A percentile compares a stretch with the other conserved stretches of the same genome.
These are phyloP conservation scores for Colletotrichum lindemuthianum DNA, from an alignment of 2,329 filamentous ascomycete genomes.

Conservation along the genomic window DNA sequence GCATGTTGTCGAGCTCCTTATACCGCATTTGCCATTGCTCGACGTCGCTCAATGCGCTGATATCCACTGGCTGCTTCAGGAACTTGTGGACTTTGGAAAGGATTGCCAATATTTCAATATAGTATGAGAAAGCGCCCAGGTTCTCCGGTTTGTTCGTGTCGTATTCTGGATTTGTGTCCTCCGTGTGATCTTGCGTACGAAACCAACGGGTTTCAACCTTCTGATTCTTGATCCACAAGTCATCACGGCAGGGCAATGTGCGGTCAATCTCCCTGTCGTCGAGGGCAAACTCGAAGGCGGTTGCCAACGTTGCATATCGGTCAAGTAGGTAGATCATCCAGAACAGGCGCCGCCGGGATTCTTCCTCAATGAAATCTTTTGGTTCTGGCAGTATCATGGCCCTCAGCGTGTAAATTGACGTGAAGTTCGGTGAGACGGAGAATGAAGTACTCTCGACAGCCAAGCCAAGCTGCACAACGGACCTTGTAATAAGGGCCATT, in stretches of 20 bases:
- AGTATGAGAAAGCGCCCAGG: slow-evolving; percentile 87
- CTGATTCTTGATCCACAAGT: slow-evolving; percentile 85
- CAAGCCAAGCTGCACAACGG: slow-evolving; percentile 87
- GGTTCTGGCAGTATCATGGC: slow-evolving; percentile 87
- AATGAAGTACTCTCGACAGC: slow-evolving; percentile 85
- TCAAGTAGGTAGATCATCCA: slow-evolving; percentile 96
- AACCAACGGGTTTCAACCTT: slow-evolving; percentile 89
- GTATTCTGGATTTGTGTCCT: slow-evolving; percentile 64
- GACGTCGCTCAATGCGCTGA: slow-evolving; percentile 83
- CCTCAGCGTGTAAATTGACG: slow-evolving; percentile 88
- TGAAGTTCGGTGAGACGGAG: slow-evolving; percentile 79
- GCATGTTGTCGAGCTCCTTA: slow-evolving; percentile 81
- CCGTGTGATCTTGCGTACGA: slow-evolving; percentile 58
- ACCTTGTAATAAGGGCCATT: slow-evolving; percentile 86
- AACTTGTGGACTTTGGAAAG: slow-evolving; percentile 90
- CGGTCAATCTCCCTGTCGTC: slow-evolving; percentile 92
- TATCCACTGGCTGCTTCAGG: slow-evolving; percentile 88
- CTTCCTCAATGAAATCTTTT: slow-evolving; percentile 88
- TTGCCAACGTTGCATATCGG: slow-evolving; percentile 88
- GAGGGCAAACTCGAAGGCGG: slow-evolving; percentile 90
- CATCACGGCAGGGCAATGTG: slow-evolving; percentile 85
- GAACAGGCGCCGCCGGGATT: slow-evolving; percentile 84
- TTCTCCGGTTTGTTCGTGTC: slow-evolving; percentile 79
- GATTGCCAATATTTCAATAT: slow-evolving; percentile 89
- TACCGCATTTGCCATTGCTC: slow-evolving; percentile 91